Percentiles rank a stretch among this genome's conserved stretches.
These are phyloP conservation scores for Alternaria sp. DNA, from an alignment of 2,329 filamentous ascomycete genomes.

Conservation along the genomic window DNA sequence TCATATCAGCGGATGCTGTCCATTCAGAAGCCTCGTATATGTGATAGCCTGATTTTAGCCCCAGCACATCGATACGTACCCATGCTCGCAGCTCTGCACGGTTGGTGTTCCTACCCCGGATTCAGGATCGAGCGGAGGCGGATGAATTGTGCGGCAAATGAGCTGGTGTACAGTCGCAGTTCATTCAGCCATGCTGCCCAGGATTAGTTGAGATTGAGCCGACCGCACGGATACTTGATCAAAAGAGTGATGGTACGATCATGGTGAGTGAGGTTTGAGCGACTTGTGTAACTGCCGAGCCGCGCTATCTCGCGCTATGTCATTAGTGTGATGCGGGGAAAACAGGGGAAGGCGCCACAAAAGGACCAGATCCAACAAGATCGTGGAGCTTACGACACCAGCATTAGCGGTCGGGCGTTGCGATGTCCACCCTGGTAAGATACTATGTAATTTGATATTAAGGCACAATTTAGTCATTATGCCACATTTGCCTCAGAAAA, in stretches of 20 bases:
- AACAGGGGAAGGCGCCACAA: constrained; percentile 1
- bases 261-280: neutral
- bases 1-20: neutral
- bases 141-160: constrained; percentile 13
- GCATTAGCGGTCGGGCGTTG: neutral
- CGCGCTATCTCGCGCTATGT: constrained; percentile 9
- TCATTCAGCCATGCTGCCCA: neutral
- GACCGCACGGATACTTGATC: neutral
- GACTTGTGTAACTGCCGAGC: constrained; percentile 19
- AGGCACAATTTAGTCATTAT: too few species aligned
- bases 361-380: constrained; percentile 1
- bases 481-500: too few species aligned
- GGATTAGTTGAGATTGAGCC: neutral
- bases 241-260: constrained; percentile 1
- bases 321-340: constrained; percentile 23
- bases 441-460: too few species aligned
- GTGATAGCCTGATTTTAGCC: neutral
- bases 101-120: neutral
- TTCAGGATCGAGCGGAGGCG: neutral
- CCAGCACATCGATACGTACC: neutral
- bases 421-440: neutral
- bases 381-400: neutral
- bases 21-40: neutral
- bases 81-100: neutral
- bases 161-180: neutral